Conservation (phyloP, 306 rosid species). For the Dicorynia guianensis region DNA sequence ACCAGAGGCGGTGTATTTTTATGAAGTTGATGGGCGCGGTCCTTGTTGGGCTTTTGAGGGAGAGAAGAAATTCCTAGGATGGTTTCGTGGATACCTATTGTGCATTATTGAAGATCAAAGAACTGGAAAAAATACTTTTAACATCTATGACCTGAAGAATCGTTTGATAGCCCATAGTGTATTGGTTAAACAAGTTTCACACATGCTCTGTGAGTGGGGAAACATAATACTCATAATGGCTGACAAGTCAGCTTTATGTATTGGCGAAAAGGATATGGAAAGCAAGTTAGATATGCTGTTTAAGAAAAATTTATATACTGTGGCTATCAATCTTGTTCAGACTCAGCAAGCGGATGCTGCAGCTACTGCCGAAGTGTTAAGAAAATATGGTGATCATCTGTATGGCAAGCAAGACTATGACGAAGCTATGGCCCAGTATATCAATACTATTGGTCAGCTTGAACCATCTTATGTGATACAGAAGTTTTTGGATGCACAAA, state of each 20-base stretch:
- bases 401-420: slow-evolving; percentile 97
- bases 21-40: slow-evolving; percentile 99
- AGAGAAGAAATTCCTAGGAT: slow-evolving; percentile 89
- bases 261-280: slow-evolving; percentile 99
- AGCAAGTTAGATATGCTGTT: slow-evolving; percentile 98
- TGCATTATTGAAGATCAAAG: slow-evolving; percentile 97
- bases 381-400: slow-evolving; percentile 93
- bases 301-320: slow-evolving; percentile 91
- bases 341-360: slow-evolving; percentile 99
- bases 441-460: slow-evolving; percentile 92
- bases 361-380: slow-evolving; percentile 95
- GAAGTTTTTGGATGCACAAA: slow-evolving; percentile 96
- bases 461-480: slow-evolving; percentile 99
- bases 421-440: slow-evolving; percentile 96
- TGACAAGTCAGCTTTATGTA: slow-evolving; percentile 87
- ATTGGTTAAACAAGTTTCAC: slow-evolving; percentile 84
- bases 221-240: slow-evolving; percentile 86
- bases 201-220: slow-evolving; percentile 99
- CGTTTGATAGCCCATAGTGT: slow-evolving; percentile 90
- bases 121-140: slow-evolving; percentile 77
- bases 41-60: slow-evolving; percentile 99
- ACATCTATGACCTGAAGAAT: slow-evolving; percentile 92
- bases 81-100: slow-evolving; percentile 97
- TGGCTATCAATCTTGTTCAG: slow-evolving; percentile 95
- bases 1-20: slow-evolving; percentile 93